Evolutionary conservation across 129 eudicot species (phyloP), one percentile per base, ranked within the genome.

Genomic region (Saussurea involucrata): DNA sequence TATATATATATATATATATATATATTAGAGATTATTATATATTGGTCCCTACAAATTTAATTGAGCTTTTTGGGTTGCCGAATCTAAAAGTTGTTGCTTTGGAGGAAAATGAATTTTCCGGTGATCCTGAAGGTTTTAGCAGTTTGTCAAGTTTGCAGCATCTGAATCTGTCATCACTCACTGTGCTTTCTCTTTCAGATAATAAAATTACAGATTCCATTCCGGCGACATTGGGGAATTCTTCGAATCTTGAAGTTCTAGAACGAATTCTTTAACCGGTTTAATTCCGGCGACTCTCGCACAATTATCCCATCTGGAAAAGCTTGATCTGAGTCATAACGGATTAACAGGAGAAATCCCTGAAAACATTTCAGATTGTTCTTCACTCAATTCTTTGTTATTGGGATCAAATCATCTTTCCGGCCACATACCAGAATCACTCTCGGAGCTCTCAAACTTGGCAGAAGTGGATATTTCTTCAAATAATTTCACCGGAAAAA

Each of bases 71-170:
- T 25, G 98, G 98, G 49, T 78, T 92, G 67, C 96, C 96, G 9
- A 83, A 61, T 79, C 65, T 92, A 24, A 85, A 75, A 83, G 80
- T 86, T 69, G 92, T 92, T 71, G 86, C 92, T 34, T 83, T 92
- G 78, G 82, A 92, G 68, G 92, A 83, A 70, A 92, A 92, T 61
- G 31, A 74, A 0, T 78, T 92, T 8, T 84, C 87, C 18, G 98
- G 98, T 24, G 83, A 85, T 74, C 96, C 96, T 27, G 90, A 90
- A 88, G 98, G 98, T 58, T 90, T 92, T 58, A 92, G 93, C 78
- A 92, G 96, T 80, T 85, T 92, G 73, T 83, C 89, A 9, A 67
- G 84, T 75, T 68, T 92, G 31, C 78, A 83, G 58, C 71, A 84
- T 81, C 71, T 92, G 71, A 92, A 92, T 80, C 78, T 92, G 1